Evolutionary conservation across 352 stramenopile species (phyloP).

Genomic region (Phytophthora boehmeriae): DNA sequence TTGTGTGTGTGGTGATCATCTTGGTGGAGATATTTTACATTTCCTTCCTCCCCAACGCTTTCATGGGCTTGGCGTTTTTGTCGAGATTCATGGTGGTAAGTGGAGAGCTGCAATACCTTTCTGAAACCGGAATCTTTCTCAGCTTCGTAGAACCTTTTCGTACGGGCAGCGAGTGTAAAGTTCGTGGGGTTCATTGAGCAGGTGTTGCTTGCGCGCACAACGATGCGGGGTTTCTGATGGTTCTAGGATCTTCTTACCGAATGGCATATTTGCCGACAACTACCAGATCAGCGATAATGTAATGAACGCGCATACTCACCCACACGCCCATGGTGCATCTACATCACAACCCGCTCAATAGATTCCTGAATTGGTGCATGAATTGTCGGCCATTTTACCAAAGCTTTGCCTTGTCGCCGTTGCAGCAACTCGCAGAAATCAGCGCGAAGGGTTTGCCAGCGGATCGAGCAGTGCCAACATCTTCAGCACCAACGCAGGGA

Average conservation of each 20-base stretch:
- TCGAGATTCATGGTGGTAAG: conserved; percentile 72
- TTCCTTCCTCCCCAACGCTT: conserved; percentile 69
- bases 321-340: conserved; percentile 57
- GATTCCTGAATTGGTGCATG: conserved; percentile 50
- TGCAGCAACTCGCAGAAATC: conserved; percentile 29
- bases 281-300: conserved; percentile 70
- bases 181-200: conserved; percentile 78
- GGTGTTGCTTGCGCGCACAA: conserved; percentile 78
- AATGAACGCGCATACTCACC: conserved; percentile 50
- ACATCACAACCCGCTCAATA: conserved; percentile 34
- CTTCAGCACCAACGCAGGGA: conserved; percentile 31
- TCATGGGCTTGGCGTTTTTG: conserved; percentile 64
- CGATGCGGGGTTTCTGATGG: conserved; percentile 68
- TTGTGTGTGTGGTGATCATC: conserved; percentile 74
- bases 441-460: conserved; percentile 11
- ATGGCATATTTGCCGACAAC: conserved; percentile 78
- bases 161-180: conserved; percentile 64
- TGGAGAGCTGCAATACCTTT: background rate
- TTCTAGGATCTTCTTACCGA: conserved; percentile 78
- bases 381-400: conserved; percentile 38
- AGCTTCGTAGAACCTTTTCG: conserved; percentile 86
- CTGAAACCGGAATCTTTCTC: conserved; percentile 79
- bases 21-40: conserved; percentile 86
- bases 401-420: conserved; percentile 41
- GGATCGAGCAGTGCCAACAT: conserved; percentile 37